Evolutionary conservation across 2,329 filamentous ascomycete genomes (phyloP).

Genomic region (Pseudogymnoascus sp.): DNA sequence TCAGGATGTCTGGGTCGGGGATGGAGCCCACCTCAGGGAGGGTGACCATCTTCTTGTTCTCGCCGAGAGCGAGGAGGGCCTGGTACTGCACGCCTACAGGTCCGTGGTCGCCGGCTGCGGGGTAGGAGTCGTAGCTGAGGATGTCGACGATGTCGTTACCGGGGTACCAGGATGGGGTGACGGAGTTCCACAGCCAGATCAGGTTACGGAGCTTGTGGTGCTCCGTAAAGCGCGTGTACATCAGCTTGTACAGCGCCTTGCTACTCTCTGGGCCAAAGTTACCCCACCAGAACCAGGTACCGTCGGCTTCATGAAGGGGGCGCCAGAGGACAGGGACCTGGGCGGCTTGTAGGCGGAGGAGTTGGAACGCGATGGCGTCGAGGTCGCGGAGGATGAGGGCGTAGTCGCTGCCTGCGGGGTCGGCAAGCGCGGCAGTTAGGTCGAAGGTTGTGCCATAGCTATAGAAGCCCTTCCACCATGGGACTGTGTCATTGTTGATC

Average conservation of each 20-base stretch:
- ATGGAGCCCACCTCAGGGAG: conserved; percentile 41
- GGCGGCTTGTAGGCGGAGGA: conserved; percentile 37
- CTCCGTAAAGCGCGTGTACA: conserved; percentile 39
- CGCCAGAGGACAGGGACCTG: conserved; percentile 41
- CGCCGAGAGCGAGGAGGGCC: conserved; percentile 34
- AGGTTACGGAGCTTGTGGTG: conserved; percentile 40
- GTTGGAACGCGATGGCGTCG: conserved; percentile 40
- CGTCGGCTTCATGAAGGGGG: conserved; percentile 44
- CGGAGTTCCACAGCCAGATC: conserved; percentile 45
- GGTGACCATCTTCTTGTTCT: conserved; percentile 41
- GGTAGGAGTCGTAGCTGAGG: conserved; percentile 39
- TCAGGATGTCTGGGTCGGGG: conserved; percentile 27
- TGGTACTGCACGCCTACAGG: conserved; percentile 40
- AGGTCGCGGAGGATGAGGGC: conserved; percentile 40
- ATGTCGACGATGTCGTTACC: conserved; percentile 40
- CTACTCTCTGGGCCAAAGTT: conserved; percentile 38
- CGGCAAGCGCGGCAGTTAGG: conserved; percentile 34
- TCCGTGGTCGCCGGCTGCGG: conserved; percentile 25
- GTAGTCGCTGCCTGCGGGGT: conserved; percentile 40
- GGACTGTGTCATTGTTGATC: conserved; percentile 38
- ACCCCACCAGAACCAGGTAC: conserved; percentile 47
- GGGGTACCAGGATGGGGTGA: conserved; percentile 40
- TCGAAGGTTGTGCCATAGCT: conserved; percentile 43
- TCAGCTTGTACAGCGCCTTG: conserved; percentile 37
- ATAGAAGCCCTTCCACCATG: conserved; percentile 45